Evolutionary conservation across 2,329 filamentous ascomycete genomes (phyloP).

Genomic region (Monosporascus sp.): DNA sequence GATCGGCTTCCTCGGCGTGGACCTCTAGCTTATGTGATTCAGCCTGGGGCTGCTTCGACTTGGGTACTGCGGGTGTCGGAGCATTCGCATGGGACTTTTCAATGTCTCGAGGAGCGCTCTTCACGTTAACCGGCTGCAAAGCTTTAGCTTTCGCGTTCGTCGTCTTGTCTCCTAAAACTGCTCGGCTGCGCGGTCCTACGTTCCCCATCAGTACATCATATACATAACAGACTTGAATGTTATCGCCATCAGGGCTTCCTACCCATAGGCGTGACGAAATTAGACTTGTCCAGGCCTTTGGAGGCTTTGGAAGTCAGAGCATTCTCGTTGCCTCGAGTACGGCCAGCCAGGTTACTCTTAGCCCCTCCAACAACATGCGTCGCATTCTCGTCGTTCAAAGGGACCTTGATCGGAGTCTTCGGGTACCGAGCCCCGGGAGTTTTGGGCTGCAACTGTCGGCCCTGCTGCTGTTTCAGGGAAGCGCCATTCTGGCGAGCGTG

Average conservation of each 20-base stretch:
- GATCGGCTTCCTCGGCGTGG: conserved; percentile 47
- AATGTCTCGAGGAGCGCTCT: conserved; percentile 51
- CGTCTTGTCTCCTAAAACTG: conserved; percentile 87
- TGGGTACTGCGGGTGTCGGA: conserved; percentile 53
- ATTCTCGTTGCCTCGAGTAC: conserved; percentile 53
- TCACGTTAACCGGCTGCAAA: conserved; percentile 62
- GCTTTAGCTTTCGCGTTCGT: conserved; percentile 83
- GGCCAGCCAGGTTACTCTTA: conserved; percentile 54
- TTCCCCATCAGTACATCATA: conserved; percentile 3
- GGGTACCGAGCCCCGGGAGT: conserved; percentile 72
- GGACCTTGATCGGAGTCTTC: conserved; percentile 77
- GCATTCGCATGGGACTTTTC: conserved; percentile 60
- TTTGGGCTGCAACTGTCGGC: conserved; percentile 56
- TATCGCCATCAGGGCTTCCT: conserved; percentile 23
- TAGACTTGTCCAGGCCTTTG: conserved; percentile 50
- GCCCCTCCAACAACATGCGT: conserved; percentile 49
- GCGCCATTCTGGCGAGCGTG: conserved; percentile 68
- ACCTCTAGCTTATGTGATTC: conserved; percentile 58
- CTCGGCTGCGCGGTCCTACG: conserved; percentile 62
- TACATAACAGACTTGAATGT: background rate
- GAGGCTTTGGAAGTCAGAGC: conserved; percentile 44
- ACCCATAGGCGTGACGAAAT: conserved; percentile 80
- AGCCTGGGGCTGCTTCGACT: conserved; percentile 48
- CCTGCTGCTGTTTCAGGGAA: conserved; percentile 64
- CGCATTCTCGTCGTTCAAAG: conserved; percentile 84